Base-by-base conservation (phyloP, 148 eudicot genomes). In the Simmondsia chinensis region DNA sequence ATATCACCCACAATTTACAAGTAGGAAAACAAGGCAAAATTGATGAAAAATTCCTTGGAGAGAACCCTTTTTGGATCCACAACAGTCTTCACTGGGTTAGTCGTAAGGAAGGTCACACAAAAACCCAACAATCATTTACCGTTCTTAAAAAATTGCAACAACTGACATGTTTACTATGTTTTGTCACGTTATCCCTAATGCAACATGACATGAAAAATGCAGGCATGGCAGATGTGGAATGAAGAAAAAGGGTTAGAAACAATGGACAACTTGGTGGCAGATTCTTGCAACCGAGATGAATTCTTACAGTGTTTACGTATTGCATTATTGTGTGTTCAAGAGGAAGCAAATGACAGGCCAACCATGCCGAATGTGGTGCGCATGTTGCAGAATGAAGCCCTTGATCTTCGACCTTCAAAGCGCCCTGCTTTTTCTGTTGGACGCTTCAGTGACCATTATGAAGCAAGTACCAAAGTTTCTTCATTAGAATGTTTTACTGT, bases 311-410 rank as follows among this genome's bases (percentile, higher is more conserved):
- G 46, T 58, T 48, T 66, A 17, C 68, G 66, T 38, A 57, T 65
- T 25, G 76, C 68, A 4, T 46, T 65, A 36, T 14, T 71, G 35
- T 71, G 68, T 40, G 64, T 57, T 58, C 76, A 71, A 61, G 68
- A 71, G 52, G 62, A 66, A 17, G 45, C 61, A 9, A 20, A 22
- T 27, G 64, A 61, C 7, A 54, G 68, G 9, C 76, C 76, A 26
- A 57, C 33, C 23, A 71, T 71, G 56, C 36, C 65, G 11, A 15
- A 50, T 1, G 64, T 71, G 12, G 32, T 65, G 12, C 44, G 45
- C 5, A 71, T 71, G 76, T 46, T 71, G 9, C 47, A 26, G 8
- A 48, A 40, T 10, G 60, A 57, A n/a, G 20, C 25, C 6, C 18
- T 39, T n/a, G 21, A 55, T 11, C 72, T 71, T 9, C 8, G 27